Conservation (phyloP, 345 rosid species). For the Corymbia maculata region DNA sequence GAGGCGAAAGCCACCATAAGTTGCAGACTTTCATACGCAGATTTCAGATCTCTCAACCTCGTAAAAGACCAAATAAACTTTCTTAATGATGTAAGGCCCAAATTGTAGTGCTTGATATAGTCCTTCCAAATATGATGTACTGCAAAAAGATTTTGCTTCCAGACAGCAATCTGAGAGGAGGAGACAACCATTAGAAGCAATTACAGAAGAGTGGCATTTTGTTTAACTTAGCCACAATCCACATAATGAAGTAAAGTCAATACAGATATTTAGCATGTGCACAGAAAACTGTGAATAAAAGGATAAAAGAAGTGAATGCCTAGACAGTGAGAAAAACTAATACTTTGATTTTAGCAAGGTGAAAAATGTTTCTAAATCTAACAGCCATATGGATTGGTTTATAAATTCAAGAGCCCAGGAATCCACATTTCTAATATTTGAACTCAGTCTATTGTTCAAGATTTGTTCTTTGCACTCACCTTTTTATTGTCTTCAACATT, state of each 20-base stretch:
- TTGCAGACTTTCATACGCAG: constrained; percentile 66
- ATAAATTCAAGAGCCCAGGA: not conserved
- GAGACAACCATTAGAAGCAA: not conserved
- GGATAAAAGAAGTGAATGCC: not conserved
- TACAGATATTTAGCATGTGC: not conserved
- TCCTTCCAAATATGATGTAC: constrained; percentile 59
- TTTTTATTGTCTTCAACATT: not conserved
- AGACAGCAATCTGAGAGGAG: constrained; percentile 75
- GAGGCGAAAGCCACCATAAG: constrained; percentile 50
- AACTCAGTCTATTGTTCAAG: not conserved
- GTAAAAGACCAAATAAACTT: constrained; percentile 59
- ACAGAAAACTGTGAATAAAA: not conserved
- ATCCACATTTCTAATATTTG: not conserved
- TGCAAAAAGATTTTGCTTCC: constrained; percentile 45
- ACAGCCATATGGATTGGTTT: not conserved
- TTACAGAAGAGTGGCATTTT: not conserved
- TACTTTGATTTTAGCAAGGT: not conserved
- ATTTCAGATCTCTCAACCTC: constrained; percentile 53
- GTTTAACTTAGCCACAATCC: not conserved
- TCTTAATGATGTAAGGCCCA: constrained; percentile 28
- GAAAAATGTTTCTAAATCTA: not conserved
- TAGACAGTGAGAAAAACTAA: not conserved
- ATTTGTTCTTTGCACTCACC: not conserved
- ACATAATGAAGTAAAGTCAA: not conserved
- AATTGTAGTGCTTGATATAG: constrained; percentile 49